Evolutionary conservation across 2,329 filamentous ascomycete species (phyloP), one percentile per base, ranked within the genome.

Genomic region (Eurotiales sp.): DNA sequence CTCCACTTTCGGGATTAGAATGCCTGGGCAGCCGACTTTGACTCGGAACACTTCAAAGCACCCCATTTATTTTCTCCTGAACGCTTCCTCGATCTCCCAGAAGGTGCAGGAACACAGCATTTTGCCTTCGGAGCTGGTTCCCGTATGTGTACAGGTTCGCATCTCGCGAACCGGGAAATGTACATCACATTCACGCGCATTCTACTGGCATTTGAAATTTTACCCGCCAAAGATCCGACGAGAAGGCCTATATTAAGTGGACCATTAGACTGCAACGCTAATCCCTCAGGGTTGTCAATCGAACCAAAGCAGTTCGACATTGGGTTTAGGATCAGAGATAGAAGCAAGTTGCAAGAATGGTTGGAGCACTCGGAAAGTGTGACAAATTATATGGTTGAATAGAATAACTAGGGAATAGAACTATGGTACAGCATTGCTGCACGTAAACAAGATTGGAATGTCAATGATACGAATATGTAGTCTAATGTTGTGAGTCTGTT

Each of bases 1-100:
- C n/a, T n/a, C n/a, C 55, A 27, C 11, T 43, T 6, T 23, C 8
- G 8, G 21, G n/a, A 25, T 8, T 48, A 81, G 79, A 90, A 85
- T 60, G 84, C 86, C 10, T 90, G 85, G 67, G 85, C 84, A 0
- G 86, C 86, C 22, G 79, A 90, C 67, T 88, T 87, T 66, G 87
- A 90, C 61, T 75, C 77, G 3, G 66, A 70, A 0, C 86, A 88
- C 63, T 90, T 88, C 72, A 80, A 82, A 55, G 65, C 80, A 23
- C 80, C 86, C 0, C 56, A 76, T 22, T 67, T 72, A 7, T 90
- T 90, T 64, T 72, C 81, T n/a, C 84, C 86, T 0, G 86, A 89
- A 56, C 80, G 87, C 21, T 90, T 85, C 62, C 71, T 90, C 10
- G 65, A 83, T 46, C 72, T 76, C 34, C 70, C 58, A 23, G 78